Evolutionary conservation across 306 rosid species (phyloP), one percentile per base, ranked within the genome.

Genomic region (Gillenia trifoliata): DNA sequence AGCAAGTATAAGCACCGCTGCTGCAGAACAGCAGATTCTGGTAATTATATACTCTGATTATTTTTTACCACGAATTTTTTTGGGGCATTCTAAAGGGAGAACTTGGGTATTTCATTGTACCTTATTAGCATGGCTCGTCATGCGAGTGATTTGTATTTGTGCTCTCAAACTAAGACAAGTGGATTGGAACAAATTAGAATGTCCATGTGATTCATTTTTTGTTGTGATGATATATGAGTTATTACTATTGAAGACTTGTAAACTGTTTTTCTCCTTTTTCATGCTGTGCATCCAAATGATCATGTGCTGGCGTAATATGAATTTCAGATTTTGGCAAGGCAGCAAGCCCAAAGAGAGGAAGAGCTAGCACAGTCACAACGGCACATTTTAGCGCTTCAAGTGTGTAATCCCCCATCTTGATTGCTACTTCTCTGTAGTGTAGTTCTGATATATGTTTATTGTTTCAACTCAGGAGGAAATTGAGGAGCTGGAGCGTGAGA

Each of bases 301-400:
- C 69, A 38, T 68, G 55, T 72, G 59, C 40, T 71, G 26, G 54
- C 59, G 3, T 57, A 70, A 72, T 75, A 78, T 74, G 64, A 78
- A 79, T 75, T 85, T 76, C 93, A 95, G 99, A 55, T 92, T 81
- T 79, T 95, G 86, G 99, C 99, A 33, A 95, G 99, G 88, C 99
- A 92, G 84, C 98, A 95, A 86, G 99, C 98, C 22, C 99, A 95
- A 74, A 90, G 98, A 79, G 99, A 92, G 85, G 99, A 95, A 80
- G 98, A 95, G 79, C 85, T 95, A 71, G 83, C 96, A 79, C 96
- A 88, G 72, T 90, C 99, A 45, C 99, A 95, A 79, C 86, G 98
- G 79, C 99, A 95, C 78, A 95, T 95, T 73, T 87, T 92, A 78
- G 98, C 97, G n/a, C 99, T 95, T 84, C 97, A 92, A 84, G 99